Base-by-base conservation (phyloP, 768 basidiomycete genomes). In the Collybiopsis luxurians region DNA sequence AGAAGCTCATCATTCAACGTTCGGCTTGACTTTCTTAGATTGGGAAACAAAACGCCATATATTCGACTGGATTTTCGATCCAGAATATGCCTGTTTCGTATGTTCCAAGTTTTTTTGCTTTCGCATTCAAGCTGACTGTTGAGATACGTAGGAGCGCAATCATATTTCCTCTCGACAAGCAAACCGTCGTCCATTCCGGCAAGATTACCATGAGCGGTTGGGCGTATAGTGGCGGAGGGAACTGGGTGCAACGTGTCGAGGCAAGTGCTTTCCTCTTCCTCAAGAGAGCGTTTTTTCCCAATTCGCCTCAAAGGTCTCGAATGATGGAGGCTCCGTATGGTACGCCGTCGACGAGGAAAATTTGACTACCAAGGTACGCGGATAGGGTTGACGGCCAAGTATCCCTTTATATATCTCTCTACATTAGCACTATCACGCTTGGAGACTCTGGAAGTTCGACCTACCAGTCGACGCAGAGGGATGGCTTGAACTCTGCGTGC, bases 211-310 rank as follows among this genome's bases (percentile, higher is more conserved):
- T 82, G 21, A 67, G 65, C 26, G 75, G 76, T 13, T 78, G 75
- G 76, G 73, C 73, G 1, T 79, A 78, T 58, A 74, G 73, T 42
- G 76, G 77, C 0, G 75, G 76, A 0, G 81, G 80, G 2, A 79
- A 80, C 49, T 83, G 80, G 79, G 77, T 82, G 15, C 77, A 82
- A 61, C 68, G 81, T 31, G 80, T 82, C n/a, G 81, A 82, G 79
- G 73, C 76, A 59, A 15, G 72, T 7, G 9, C 13, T 31, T n/a
- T 19, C 11, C 10, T 23, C n/a, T n/a, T 19, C 13, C 34, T 28
- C 36, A 3, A 17, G 13, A 28, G 12, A 27, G 6, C 4, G 46
- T 11, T 17, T 15, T 15, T 21, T 49, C 48, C 28, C 10, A n/a
- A 4, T 11, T 30, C n/a, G 12, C 4, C 4, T 5, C 17, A 34